Base-by-base conservation (phyloP, 2,329 filamentous ascomycete species). In the Neofusicoccum laricinum region DNA sequence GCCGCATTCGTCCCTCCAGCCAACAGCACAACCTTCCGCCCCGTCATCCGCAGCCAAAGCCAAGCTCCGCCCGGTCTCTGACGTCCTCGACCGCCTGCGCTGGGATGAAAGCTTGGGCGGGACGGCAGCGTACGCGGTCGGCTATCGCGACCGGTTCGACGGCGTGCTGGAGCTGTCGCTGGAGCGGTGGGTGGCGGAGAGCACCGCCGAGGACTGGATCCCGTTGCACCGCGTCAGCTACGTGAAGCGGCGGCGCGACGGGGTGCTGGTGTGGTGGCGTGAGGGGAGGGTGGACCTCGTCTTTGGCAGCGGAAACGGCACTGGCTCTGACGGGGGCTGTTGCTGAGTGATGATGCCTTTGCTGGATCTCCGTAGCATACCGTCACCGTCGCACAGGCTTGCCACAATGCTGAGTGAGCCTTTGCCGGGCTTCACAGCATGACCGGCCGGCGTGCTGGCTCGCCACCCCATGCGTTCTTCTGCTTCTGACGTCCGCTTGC, bases 151-250 rank as follows among this genome's bases (percentile, higher is more conserved):
- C 68, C 75, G 80, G 17, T 83, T 83, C 65, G 69, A 76, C 34
- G 80, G 79, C 0, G 71, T 77, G 50, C 69, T 78, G 61, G 81
- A 82, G 71, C 73, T 79, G 34, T 68, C 71, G n/a, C 69, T 81
- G 15, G 72, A 74, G n/a, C 71, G 72, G 3, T 84, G 81, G 81
- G 77, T 80, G 64, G 75, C 71, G 38, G 80, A 81, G 41, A 75
- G 75, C 11, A 82, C 81, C 12, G 72, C 82, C 17, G 81, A 84
- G 65, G 81, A 83, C 38, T 84, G 82, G 64, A 81, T 84, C 57
- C 82, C 82, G 4, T 75, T 79, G 67, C 81, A 84, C 72, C 75
- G 81, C 4, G 77, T 84, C 36, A 43, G 46, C 45, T 61, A 64
- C 30, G 63, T 64, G 12, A 59, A 40, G 53, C 43, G 53, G 65